Base-by-base conservation (phyloP, 2,329 filamentous ascomycete species). In the Moelleriella libera region DNA sequence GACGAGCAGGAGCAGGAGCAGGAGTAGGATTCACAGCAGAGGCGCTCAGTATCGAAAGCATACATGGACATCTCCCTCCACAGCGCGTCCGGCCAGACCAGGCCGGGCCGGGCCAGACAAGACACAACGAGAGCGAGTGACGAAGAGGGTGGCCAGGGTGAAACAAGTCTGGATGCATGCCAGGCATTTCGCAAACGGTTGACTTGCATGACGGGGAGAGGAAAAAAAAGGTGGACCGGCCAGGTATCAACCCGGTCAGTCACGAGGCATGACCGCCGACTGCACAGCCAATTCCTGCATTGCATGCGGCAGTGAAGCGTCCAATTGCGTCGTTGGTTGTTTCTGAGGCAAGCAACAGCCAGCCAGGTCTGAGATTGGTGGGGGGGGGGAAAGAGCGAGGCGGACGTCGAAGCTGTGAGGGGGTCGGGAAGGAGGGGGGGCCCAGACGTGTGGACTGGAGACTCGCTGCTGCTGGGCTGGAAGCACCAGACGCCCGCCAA, bases 101-200 rank as follows among this genome's bases (percentile, higher is more conserved):
- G 41, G 21, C 41, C 11, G 21, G 4, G 14, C 41, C 41, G 21
- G 41, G 21, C 41, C 41, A 42, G 41, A n/a, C 40, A 10, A 21
- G 14, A 42, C 40, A 21, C 10, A 21, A 14, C 2, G 21, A 42
- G 40, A 14, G 11, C 11, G 11, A 42, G 40, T 12, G 14, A 42
- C 40, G 21, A 21, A 14, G 11, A 42, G 14, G n/a, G 40, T 42
- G 40, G 39, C 31, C 21, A 41, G 41, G 44, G 41, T 49, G 44
- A 49, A 46, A 49, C 41, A 46, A 31, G 41, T 32, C 44, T 46
- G 44, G 43, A 30, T 32, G 42, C 21, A 21, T 21, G 21, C 21
- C 21, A 21, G 21, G 8, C 34, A 37, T 37, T 37, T 37, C 12
- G 34, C 34, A 37, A 37, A 37, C 34, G 34, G 34, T 37, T 12